Evolutionary conservation across 805 yeast species (phyloP).

Genomic region (Brettanomyces custersianus): DNA sequence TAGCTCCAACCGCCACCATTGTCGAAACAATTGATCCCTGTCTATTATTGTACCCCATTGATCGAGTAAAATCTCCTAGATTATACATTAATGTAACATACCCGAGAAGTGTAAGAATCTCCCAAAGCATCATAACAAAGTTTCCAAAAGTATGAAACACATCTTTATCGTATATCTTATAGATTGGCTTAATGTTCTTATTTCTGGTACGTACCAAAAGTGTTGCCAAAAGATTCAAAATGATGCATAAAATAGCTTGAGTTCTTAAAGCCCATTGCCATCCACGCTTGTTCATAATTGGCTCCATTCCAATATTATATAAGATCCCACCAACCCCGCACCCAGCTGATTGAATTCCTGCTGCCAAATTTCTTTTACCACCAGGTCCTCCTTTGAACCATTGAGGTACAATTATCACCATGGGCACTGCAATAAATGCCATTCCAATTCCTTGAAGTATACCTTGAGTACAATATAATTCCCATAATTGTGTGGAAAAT

Average conservation of each 20-base stretch:
- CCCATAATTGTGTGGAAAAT: conserved; percentile 52
- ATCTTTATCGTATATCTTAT: conserved; percentile 31
- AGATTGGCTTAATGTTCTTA: conserved; percentile 26
- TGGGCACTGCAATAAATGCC: conserved; percentile 51
- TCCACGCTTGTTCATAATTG: conserved; percentile 27
- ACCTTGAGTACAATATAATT: conserved; percentile 62
- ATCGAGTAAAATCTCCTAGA: conserved; percentile 49
- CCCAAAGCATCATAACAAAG: conserved; percentile 26
- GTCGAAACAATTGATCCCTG: conserved; percentile 54
- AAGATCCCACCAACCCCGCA: conserved; percentile 47
- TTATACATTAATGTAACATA: conserved; percentile 52
- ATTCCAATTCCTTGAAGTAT: conserved; percentile 50
- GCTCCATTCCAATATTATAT: conserved; percentile 40
- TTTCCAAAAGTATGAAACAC: conserved; percentile 32
- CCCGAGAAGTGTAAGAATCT: conserved; percentile 45
- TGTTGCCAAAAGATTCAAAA: conserved; percentile 26
- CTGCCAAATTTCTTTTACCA: conserved; percentile 48
- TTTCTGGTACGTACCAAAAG: conserved; percentile 30
- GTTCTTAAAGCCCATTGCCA: conserved; percentile 44
- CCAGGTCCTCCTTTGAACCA: conserved; percentile 42
- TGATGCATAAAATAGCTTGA: conserved; percentile 33
- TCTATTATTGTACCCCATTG: conserved; percentile 45
- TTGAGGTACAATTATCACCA: conserved; percentile 52
- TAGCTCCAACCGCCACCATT: conserved; percentile 49
- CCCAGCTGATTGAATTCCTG: conserved; percentile 40